Evolutionary conservation across 1,139 yeast genomes (phyloP).

Genomic region (Diutina ranongensis): DNA sequence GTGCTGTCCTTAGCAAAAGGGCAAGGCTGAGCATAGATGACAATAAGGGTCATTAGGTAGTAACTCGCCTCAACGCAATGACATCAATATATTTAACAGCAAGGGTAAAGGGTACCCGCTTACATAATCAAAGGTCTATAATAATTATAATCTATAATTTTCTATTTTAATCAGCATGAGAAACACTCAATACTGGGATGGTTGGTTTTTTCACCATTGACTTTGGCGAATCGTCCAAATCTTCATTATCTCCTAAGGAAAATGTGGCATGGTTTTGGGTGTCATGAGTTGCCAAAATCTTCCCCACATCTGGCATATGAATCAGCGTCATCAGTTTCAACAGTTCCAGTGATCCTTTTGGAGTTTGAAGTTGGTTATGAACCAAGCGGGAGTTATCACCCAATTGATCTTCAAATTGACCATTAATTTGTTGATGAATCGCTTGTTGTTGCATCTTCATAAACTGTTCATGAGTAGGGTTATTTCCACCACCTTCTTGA

Average conservation of each 20-base stretch:
- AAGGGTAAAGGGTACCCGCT: too few relatives aligned
- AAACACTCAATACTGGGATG: slow-evolving; percentile 2
- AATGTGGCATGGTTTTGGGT: slow-evolving; percentile 1
- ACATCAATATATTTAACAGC: too few relatives aligned
- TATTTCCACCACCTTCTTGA: not conserved
- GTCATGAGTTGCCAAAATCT: not conserved
- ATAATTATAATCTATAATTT: too few relatives aligned
- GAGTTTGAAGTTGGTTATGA: not conserved
- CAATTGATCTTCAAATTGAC: not conserved
- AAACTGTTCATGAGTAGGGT: slow-evolving; percentile 23
- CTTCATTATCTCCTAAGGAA: not conserved
- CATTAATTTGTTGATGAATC: slow-evolving; percentile 21
- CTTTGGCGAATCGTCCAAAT: not conserved
- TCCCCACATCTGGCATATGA: slow-evolving; percentile 1
- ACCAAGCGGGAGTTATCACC: slow-evolving; percentile 12
- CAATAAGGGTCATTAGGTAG: too few relatives aligned
- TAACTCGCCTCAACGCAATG: too few relatives aligned
- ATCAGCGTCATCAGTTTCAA: slow-evolving; percentile 5
- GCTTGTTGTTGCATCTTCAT: slow-evolving; percentile 28
- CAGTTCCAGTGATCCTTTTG: slow-evolving; percentile 2
- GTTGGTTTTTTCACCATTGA: not conserved
- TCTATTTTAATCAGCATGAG: slow-evolving; percentile 3
- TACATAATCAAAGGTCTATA: too few relatives aligned
- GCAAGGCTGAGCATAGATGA: too few relatives aligned
- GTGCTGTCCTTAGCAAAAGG: too few relatives aligned